These are phyloP conservation scores for Tolypocladium cylindrosporum DNA, from an alignment of 2,329 filamentous ascomycete species.

Conservation along the genomic window DNA sequence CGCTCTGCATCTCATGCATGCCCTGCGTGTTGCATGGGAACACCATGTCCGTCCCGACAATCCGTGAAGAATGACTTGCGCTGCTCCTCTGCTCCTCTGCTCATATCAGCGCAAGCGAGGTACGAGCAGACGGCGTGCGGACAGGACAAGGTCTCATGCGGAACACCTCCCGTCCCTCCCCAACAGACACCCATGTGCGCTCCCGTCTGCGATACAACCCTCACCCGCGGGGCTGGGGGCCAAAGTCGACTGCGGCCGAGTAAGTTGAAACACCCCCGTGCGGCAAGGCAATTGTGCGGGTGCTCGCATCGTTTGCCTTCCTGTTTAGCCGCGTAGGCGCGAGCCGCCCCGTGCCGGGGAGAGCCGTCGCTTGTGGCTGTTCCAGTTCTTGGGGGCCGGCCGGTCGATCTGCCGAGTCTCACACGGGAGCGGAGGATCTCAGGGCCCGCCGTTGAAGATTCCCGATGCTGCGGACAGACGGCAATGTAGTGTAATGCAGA, in stretches of 20 bases:
- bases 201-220: slow-evolving; percentile 4
- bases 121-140: background rate
- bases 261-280: background rate
- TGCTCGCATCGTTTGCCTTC: background rate
- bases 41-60: background rate
- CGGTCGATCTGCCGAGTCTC: background rate
- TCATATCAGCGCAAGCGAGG: background rate
- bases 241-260: background rate
- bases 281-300: background rate
- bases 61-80: background rate
- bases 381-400: background rate
- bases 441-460: background rate
- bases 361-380: background rate
- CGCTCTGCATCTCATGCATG: background rate
- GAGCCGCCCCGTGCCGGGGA: background rate
- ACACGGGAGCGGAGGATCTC: background rate
- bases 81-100: background rate
- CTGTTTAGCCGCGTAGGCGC: background rate
- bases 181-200: slow-evolving; percentile 2
- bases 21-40: background rate
- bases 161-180: background rate
- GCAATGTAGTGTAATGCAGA: background rate
- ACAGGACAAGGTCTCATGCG: background rate
- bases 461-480: background rate
- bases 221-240: background rate